Percentiles rank a stretch among this genome's conserved stretches.
Evolutionary conservation across 2,329 filamentous ascomycete species (phyloP).

Genomic region (Paraphaeosphaeria sporulosa): DNA sequence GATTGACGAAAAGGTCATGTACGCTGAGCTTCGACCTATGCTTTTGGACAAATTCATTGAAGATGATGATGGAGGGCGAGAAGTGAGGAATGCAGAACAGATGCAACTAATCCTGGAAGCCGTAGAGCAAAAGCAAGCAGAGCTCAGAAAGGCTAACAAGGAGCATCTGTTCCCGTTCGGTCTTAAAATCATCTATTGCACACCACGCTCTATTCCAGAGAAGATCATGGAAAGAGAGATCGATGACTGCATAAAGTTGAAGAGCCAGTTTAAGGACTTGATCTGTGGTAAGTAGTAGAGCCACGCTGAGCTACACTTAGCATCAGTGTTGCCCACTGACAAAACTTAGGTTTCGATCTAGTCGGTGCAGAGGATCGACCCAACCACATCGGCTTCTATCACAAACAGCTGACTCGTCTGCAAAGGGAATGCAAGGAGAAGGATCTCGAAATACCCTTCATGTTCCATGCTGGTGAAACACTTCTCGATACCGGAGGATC

Average conservation of each 20-base stretch:
- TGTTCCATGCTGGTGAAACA: slow-evolving; percentile 81
- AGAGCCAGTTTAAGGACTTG: slow-evolving; percentile 62
- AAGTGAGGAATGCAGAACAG: slow-evolving; percentile 65
- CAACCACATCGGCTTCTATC: slow-evolving; percentile 66
- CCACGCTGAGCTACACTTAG: not conserved
- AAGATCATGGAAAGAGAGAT: slow-evolving; percentile 61
- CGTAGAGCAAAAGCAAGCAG: slow-evolving; percentile 56
- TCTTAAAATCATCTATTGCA: slow-evolving; percentile 76
- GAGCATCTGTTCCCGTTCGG: slow-evolving; percentile 64
- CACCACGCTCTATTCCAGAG: slow-evolving; percentile 66
- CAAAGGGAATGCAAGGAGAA: slow-evolving; percentile 58
- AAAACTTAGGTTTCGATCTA: slow-evolving; percentile 68
- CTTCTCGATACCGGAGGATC: slow-evolving; percentile 68
- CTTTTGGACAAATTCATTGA: slow-evolving; percentile 72
- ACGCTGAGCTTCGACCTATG: slow-evolving; percentile 75
- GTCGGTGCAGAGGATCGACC: slow-evolving; percentile 71
- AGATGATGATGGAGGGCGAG: slow-evolving; percentile 61
- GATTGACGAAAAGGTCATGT: slow-evolving; percentile 71
- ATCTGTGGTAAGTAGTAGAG: slow-evolving; percentile 65
- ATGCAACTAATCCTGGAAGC: slow-evolving; percentile 59
- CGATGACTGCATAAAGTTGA: slow-evolving; percentile 68
- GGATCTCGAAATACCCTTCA: slow-evolving; percentile 69
- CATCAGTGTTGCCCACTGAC: slow-evolving; percentile 18
- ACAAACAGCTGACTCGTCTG: slow-evolving; percentile 67
- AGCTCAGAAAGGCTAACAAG: slow-evolving; percentile 48